A percentile compares a stretch with the other conserved stretches of the same genome.
Evolutionary conservation across 306 rosid genomes (phyloP).

Genomic region (Benincasa hispida): DNA sequence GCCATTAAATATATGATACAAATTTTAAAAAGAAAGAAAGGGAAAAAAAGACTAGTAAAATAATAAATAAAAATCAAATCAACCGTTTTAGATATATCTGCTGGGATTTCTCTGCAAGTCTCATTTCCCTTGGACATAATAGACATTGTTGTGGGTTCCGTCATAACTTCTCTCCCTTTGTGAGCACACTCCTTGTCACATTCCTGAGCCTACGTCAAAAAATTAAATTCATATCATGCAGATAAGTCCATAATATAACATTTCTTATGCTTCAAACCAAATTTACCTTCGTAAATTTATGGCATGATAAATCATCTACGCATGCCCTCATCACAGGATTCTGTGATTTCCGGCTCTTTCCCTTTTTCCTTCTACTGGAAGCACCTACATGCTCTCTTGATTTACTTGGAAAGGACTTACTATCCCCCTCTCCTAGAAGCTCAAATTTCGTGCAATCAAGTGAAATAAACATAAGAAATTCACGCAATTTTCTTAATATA

Average conservation of each 20-base stretch:
- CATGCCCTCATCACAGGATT: constrained; percentile 28
- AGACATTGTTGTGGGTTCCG: constrained; percentile 24
- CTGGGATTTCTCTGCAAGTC: constrained; percentile 23
- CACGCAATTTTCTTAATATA: constrained; percentile 64
- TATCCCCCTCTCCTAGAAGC: constrained; percentile 48
- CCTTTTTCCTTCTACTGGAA: constrained; percentile 67
- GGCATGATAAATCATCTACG: constrained; percentile 18
- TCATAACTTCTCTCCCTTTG: constrained; percentile 28
- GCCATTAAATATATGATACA: constrained; percentile 18
- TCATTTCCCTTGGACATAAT: constrained; percentile 25
- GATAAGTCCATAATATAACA: background rate
- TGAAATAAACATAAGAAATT: constrained; percentile 72
- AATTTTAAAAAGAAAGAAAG: background rate
- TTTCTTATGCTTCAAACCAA: constrained; percentile 7
- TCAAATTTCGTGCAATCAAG: constrained; percentile 87
- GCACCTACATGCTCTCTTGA: constrained; percentile 47
- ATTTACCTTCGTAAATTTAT: constrained; percentile 40
- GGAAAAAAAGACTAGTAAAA: background rate
- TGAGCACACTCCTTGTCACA: constrained; percentile 23
- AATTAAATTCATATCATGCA: constrained; percentile 21
- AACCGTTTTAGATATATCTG: constrained; percentile 40
- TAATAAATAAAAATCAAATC: constrained; percentile 1
- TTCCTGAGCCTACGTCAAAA: constrained; percentile 39
- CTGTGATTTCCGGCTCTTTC: constrained; percentile 48
- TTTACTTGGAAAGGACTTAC: constrained; percentile 41